A percentile compares a stretch with the other conserved stretches of the same genome.
These are phyloP conservation scores for Auriculariales sp. DNA, from an alignment of 768 basidiomycete species.

Conservation along the genomic window DNA sequence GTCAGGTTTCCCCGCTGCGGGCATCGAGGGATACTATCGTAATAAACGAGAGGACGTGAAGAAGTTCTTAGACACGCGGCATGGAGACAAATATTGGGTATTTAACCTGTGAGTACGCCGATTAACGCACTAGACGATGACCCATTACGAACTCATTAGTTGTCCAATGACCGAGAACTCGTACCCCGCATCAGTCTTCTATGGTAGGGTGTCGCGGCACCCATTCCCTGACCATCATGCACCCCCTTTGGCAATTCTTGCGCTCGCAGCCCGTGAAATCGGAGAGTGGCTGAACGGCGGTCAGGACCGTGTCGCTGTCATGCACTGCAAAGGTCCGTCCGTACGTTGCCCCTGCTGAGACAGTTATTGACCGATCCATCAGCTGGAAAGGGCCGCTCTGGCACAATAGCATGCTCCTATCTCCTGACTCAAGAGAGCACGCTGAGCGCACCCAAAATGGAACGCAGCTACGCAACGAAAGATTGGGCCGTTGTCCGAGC, in stretches of 20 bases:
- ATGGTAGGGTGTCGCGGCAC: slow-evolving; percentile 63
- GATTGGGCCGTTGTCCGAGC: slow-evolving; percentile 33
- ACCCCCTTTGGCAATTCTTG: slow-evolving; percentile 62
- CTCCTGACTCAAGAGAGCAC: slow-evolving; percentile 42
- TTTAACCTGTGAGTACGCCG: slow-evolving; percentile 49
- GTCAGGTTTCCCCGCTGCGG: slow-evolving; percentile 67
- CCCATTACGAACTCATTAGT: slow-evolving; percentile 7
- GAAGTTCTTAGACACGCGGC: slow-evolving; percentile 56
- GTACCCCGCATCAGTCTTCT: slow-evolving; percentile 56
- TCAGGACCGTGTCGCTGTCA: slow-evolving; percentile 53
- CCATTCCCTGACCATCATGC: slow-evolving; percentile 88
- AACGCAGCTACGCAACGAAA: slow-evolving; percentile 30
- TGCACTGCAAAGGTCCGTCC: slow-evolving; percentile 70
- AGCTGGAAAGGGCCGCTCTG: slow-evolving; percentile 78
- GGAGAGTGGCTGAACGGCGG: slow-evolving; percentile 53
- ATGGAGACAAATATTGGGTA: slow-evolving; percentile 69
- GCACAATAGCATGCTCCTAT: slow-evolving; percentile 74
- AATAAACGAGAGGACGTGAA: slow-evolving; percentile 66
- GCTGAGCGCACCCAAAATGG: slow-evolving; percentile 32
- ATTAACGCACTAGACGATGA: not conserved
- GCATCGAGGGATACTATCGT: slow-evolving; percentile 66
- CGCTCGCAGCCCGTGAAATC: slow-evolving; percentile 63
- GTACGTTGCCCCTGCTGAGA: not conserved
- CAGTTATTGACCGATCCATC: not conserved
- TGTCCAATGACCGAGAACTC: slow-evolving; percentile 72